Conservation (phyloP, 129 eudicot genomes). For the Saussurea involucrata region DNA sequence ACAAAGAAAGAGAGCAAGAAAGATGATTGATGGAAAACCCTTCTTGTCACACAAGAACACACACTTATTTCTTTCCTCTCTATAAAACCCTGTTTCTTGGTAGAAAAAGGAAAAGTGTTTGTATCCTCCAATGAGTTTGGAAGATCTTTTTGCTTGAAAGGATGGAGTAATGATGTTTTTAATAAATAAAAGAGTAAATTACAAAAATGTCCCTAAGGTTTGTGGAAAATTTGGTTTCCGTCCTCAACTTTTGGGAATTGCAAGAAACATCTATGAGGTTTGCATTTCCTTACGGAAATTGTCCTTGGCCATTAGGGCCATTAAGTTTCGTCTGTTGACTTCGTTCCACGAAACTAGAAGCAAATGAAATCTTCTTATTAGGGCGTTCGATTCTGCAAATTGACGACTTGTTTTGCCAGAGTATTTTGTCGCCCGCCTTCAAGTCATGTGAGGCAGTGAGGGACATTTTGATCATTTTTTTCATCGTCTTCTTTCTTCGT, state of each 20-base stretch:
- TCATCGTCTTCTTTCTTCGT: not conserved
- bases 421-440: not conserved
- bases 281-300: not conserved
- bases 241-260: not conserved
- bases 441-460: not conserved
- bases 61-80: not conserved
- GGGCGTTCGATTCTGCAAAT: not conserved
- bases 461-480: not conserved
- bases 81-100: not conserved
- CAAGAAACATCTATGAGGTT: not conserved
- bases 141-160: not conserved
- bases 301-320: not conserved
- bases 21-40: not conserved
- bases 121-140: constrained; percentile 1
- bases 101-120: not conserved
- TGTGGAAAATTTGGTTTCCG: not conserved
- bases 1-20: not conserved
- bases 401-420: not conserved
- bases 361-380: not conserved
- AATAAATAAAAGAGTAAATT: not conserved
- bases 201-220: not conserved
- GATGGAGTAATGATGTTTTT: not conserved
- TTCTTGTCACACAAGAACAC: not conserved
- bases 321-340: not conserved
- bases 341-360: not conserved